These are phyloP conservation scores for Penicillium salamii DNA, from an alignment of 495 filamentous ascomycete genomes.

Conservation along the genomic window DNA sequence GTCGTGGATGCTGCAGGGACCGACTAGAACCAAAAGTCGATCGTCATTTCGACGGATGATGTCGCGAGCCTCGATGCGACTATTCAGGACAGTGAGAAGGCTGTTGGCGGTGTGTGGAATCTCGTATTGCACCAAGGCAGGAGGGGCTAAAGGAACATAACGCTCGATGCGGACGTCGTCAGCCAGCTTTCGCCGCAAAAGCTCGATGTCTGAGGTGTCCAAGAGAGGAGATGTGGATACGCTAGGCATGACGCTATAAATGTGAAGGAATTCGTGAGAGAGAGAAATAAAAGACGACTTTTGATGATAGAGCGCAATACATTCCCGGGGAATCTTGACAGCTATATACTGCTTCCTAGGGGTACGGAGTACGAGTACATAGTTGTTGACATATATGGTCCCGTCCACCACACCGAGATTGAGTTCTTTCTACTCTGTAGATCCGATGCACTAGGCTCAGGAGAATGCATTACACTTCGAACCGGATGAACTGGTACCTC, in stretches of 20 bases:
- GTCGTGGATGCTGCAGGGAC: slow-evolving; percentile 94
- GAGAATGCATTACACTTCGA: too few species aligned
- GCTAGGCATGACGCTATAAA: slow-evolving; percentile 8
- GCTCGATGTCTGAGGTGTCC: slow-evolving; percentile 12
- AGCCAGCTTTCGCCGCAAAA: slow-evolving; percentile 13
- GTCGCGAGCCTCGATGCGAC: slow-evolving; percentile 67
- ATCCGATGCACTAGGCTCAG: too few species aligned
- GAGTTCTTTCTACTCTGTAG: too few species aligned
- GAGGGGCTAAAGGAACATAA: slow-evolving; percentile 12
- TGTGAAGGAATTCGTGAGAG: neutral
- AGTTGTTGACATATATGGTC: too few species aligned
- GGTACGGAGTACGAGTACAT: too few species aligned
- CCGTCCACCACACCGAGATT: too few species aligned
- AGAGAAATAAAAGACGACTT: too few species aligned
- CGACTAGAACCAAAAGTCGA: slow-evolving; percentile 86
- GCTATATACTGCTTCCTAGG: neutral
- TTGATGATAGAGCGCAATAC: too few species aligned
- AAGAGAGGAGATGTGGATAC: slow-evolving; percentile 3
- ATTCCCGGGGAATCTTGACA: neutral
- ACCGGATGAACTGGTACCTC: too few species aligned
- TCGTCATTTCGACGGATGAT: slow-evolving; percentile 67
- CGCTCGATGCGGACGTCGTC: slow-evolving; percentile 16
- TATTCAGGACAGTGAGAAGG: slow-evolving; percentile 60
- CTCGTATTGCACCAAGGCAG: slow-evolving; percentile 14
- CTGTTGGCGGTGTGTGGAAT: slow-evolving; percentile 11